Evolutionary conservation across 805 yeast species (phyloP), one percentile per base, ranked within the genome.

Genomic region (Aciculoconidium aculeatum): DNA sequence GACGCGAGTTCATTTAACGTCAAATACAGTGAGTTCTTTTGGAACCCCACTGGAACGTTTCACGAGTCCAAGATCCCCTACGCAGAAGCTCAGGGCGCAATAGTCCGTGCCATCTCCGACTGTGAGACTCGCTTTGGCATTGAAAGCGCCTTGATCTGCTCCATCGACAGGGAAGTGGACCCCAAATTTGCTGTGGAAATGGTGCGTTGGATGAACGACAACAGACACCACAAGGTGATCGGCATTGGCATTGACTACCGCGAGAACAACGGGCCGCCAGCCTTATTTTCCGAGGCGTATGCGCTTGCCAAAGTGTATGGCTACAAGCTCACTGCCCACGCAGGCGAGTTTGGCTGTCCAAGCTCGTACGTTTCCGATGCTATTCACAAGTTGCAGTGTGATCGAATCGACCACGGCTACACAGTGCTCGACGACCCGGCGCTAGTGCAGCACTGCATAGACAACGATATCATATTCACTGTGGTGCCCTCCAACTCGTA

Each of bases 31-130:
- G 58, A 52, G 36, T 41, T 52, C 24, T 52, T 48, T 19, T 52
- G 58, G 58, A 52, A 52, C 37, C 56, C 58, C 7, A 51, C 58
- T 1, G 58, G 58, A 7, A 48, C 55, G 1, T 49, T 47, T 4
- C 26, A 39, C 23, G 47, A 35, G 11, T 51, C 56, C 6, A 37
- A 42, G 18, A 52, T 52, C 20, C 44, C 52, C 2, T 52, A 34
- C 30, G 25, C 25, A 6, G 42, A 31, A 4, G 56, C 58, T 1
- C 58, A 52, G 27, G 32, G 27, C 3, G 52, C 52, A 4, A 49
- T 52, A 6, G 30, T 35, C 6, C 27, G 35, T 6, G 58, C 58
- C 11, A 45, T 49, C 16, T 36, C 29, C 5, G 53, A 48, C 27
- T 39, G 38, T 22, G 43, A 43, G 23, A 21, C 26, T 5, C 28